Percentiles rank a stretch among this genome's conserved stretches.
phyloP scores from a whole-genome alignment of 495 filamentous ascomycete species.

The Daldinia vernicosa region DNA sequence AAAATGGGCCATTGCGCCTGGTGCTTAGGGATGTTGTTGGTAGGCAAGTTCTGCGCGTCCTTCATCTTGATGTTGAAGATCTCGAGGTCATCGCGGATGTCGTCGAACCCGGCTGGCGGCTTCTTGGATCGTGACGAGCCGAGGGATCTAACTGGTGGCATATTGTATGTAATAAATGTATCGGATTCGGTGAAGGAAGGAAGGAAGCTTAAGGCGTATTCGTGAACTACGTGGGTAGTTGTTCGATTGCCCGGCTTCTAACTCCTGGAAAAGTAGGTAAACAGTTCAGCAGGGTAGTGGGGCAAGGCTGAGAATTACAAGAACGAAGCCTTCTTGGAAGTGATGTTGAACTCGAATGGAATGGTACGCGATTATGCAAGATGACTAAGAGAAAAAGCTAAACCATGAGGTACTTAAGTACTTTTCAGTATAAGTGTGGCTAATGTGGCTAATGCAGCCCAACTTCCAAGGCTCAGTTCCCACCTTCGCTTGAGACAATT shows the following conservation, averaged over 20 bases:
- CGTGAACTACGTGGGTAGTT: neutral
- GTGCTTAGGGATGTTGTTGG: constrained; percentile 68
- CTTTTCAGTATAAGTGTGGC: neutral
- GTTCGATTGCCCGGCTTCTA: neutral
- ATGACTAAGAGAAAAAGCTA: constrained; percentile 21
- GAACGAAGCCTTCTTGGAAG: constrained; percentile 20
- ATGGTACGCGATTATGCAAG: neutral
- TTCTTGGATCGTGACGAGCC: constrained; percentile 75
- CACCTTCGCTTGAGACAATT: constrained; percentile 29
- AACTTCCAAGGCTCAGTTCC: constrained; percentile 14
- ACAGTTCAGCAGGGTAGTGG: constrained; percentile 24
- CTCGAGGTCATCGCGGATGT: constrained; percentile 95
- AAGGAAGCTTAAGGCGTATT: neutral
- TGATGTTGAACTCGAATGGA: neutral
- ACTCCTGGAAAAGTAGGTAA: constrained; percentile 3
- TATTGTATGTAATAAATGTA: constrained; percentile 52
- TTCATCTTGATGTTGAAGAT: constrained; percentile 99
- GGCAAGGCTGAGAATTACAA: constrained; percentile 38
- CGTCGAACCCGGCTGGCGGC: constrained; percentile 93
- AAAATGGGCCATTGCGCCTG: constrained; percentile 97
- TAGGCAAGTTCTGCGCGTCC: constrained; percentile 83
- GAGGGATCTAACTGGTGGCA: constrained; percentile 83
- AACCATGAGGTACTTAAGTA: neutral
- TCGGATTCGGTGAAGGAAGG: neutral
- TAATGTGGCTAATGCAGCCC: constrained; percentile 29